Conservation (phyloP, 2,329 filamentous ascomycete species). For the Pseudogymnoascus sp. region DNA sequence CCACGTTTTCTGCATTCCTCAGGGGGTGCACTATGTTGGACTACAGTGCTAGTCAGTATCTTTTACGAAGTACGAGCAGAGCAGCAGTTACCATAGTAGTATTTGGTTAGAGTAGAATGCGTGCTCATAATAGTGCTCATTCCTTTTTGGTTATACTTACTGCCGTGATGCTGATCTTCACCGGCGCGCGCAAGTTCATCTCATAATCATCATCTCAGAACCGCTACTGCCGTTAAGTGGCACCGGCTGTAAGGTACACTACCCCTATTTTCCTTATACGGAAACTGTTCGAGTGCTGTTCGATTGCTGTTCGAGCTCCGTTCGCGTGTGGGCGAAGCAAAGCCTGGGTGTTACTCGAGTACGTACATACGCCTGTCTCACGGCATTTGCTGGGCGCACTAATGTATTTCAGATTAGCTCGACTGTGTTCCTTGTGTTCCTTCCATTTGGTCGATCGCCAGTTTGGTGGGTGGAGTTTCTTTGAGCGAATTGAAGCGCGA, state of each 20-base stretch:
- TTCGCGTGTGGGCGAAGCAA: neutral
- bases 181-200: neutral
- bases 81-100: neutral
- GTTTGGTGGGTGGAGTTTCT: neutral
- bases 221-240: neutral
- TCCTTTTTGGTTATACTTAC: neutral
- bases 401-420: neutral
- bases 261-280: neutral
- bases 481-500: neutral
- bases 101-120: too few relatives aligned
- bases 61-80: neutral
- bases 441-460: constrained; percentile 1
- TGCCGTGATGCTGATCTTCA: neutral
- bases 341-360: too few relatives aligned
- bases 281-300: constrained; percentile 7
- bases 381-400: constrained; percentile 1
- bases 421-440: neutral
- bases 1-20: neutral
- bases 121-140: neutral
- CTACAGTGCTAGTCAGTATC: neutral
- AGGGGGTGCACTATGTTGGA: neutral
- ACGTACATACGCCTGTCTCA: neutral
- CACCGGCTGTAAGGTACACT: neutral
- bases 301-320: neutral
- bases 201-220: neutral